Evolutionary conservation across 139 green algal species (phyloP).

Genomic region (Astrephomene gubernaculifera): DNA sequence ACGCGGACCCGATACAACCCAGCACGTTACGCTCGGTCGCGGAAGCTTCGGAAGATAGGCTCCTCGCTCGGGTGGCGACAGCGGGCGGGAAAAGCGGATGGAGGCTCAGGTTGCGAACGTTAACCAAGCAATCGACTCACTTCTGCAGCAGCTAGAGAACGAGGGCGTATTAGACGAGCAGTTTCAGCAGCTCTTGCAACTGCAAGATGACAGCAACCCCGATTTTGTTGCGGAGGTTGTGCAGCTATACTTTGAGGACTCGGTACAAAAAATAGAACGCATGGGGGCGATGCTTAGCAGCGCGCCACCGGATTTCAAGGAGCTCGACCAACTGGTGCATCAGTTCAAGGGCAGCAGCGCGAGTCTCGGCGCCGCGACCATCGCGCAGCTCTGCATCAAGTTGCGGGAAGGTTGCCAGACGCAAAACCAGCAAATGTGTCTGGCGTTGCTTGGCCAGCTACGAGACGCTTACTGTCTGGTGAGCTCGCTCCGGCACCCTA

Average conservation of each 20-base stretch:
- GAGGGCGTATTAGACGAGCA: slow-evolving; percentile 69
- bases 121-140: slow-evolving; percentile 32
- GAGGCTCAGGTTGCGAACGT: slow-evolving; percentile 17
- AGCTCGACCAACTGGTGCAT: slow-evolving; percentile 83
- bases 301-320: slow-evolving; percentile 58
- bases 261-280: slow-evolving; percentile 69
- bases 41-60: too few relatives aligned
- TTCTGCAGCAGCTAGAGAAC: slow-evolving; percentile 38
- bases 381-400: slow-evolving; percentile 74
- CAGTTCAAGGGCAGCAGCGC: slow-evolving; percentile 92
- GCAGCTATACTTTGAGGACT: slow-evolving; percentile 88
- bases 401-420: slow-evolving; percentile 76
- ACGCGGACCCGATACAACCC: too few relatives aligned
- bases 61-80: too few relatives aligned
- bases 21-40: too few relatives aligned
- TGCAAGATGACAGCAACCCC: slow-evolving; percentile 89
- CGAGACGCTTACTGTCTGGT: slow-evolving; percentile 35
- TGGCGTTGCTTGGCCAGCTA: slow-evolving; percentile 34
- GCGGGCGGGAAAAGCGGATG: neutral
- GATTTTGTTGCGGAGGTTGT: slow-evolving; percentile 87
- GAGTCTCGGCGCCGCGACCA: slow-evolving; percentile 69
- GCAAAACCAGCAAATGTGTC: slow-evolving; percentile 43
- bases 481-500: neutral
- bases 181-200: slow-evolving; percentile 84
- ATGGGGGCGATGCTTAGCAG: slow-evolving; percentile 59